phyloP scores from a whole-genome alignment of 495 filamentous ascomycete genomes.

The Penicilliopsis zonata region DNA sequence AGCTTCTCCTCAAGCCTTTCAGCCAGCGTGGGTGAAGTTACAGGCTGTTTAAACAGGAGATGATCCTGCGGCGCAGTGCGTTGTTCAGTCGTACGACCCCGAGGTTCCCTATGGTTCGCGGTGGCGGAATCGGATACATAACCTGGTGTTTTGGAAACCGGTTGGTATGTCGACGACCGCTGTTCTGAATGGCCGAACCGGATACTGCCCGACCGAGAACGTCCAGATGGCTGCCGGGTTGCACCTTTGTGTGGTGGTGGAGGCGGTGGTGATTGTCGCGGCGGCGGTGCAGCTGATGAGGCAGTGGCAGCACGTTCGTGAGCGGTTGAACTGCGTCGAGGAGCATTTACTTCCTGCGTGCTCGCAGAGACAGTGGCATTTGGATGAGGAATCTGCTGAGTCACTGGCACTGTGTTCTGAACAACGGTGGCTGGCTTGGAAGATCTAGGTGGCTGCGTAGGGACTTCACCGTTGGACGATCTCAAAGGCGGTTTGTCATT shows the following conservation, averaged over 20 bases:
- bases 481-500: too few species aligned
- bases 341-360: too few species aligned
- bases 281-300: too few species aligned
- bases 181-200: slow-evolving; percentile 2
- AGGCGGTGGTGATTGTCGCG: slow-evolving; percentile 2
- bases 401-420: too few species aligned
- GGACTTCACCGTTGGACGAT: too few species aligned
- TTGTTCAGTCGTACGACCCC: background rate
- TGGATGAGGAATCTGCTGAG: too few species aligned
- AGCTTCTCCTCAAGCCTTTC: slow-evolving; percentile 23
- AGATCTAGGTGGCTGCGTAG: too few species aligned
- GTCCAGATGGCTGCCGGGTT: background rate
- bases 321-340: too few species aligned
- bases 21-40: slow-evolving; percentile 15
- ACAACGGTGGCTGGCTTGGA: too few species aligned
- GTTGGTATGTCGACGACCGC: background rate
- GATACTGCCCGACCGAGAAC: slow-evolving; percentile 11
- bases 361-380: too few species aligned
- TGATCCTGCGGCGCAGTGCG: background rate
- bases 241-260: slow-evolving; percentile 15
- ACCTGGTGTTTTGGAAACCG: slow-evolving; percentile 4
- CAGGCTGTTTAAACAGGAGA: background rate
- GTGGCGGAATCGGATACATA: slow-evolving; percentile 18
- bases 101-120: slow-evolving; percentile 2
- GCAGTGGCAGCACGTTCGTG: too few species aligned